Evolutionary conservation across 139 green algal species (phyloP), one percentile per base, ranked within the genome.

Genomic region (Volvox reticuliferus): DNA sequence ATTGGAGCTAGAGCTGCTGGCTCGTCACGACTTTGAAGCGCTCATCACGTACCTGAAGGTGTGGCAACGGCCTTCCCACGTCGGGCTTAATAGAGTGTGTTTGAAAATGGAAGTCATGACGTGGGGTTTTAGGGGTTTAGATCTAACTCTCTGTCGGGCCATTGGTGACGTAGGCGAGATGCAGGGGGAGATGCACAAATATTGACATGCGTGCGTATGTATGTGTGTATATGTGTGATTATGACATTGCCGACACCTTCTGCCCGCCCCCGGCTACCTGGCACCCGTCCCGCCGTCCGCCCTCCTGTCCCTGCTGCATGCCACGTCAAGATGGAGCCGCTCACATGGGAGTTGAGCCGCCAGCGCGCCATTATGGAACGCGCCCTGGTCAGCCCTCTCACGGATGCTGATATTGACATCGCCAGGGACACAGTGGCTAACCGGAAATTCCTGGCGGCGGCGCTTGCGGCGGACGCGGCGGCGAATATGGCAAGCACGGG

Each of bases 1-100:
- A 13, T 95, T 96, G 68, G 94, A 96, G 79, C 65, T 91, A 0
- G 88, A 95, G 68, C 91, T 99, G 65, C 91, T 99, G 82, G 62
- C 94, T 55, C 92, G 96, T 63, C 81, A 97, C 61, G 95, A 98
- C 92, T 98, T 99, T 94, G 97, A 99, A 92, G 95, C 95, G 69
- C 89, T 98, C 77, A 94, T 99, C 44, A 98, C 96, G n/a, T 91
- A 94, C 90, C 92, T 99, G 82, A 99, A 99, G 94, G 94, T 96
- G 22, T 65, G 32, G 0, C 22, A 67, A 1, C 0, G 61, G 28
- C 18, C 21, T 28, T 62, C 30, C 13, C 1, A 76, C 17, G 55
- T 55, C 55, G 80, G 55, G 6, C 55, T 55, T 55, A 50, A 30
- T 2, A 35, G 12, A 19, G 17, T 19, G 19, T 19, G 19, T 19